Base-by-base conservation (phyloP, 2,329 filamentous ascomycete genomes). In the Dothideomycetidae sp. region DNA sequence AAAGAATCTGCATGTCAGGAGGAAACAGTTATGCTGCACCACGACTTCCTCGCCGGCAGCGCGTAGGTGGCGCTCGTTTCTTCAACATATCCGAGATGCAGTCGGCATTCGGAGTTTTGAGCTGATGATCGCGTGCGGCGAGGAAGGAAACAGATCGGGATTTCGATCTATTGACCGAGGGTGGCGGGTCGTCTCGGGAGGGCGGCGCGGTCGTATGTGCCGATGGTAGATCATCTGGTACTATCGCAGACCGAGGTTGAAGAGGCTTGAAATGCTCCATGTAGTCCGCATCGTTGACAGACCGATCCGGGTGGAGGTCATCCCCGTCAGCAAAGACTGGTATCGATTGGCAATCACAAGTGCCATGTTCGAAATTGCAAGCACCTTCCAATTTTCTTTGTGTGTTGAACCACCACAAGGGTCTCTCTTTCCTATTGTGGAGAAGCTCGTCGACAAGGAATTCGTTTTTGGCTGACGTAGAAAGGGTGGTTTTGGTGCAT, bases 241-340 rank as follows among this genome's bases (percentile, higher is more conserved):
- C 21, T 7, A 26, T 7, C n/a, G 7, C n/a, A 7, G 21, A 26
- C n/a, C 21, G 21, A 7, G 21, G 21, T n/a, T 26, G 21, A 7
- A 26, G 21, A 7, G 21, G 7, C 21, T 26, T 26, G 21, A 26
- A 7, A 7, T 26, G 21, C 21, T 26, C n/a, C 21, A 7, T 26
- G n/a, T 26, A 26, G n/a, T 26, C 21, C 7, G 21, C 7, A 26
- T 26, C 21, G n/a, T 7, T 7, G 7, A 26, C 21, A 7, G 21
- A 26, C 7, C 21, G 7, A n/a, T 26, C 21, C 21, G 21, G 21
- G 21, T 26, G 7, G 21, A 26, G 21, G 7, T 26, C 21, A 26
- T 38, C 36, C 15, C 35, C 35, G 10, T 38, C 36, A 5, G 15
- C 21, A 18, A 38, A 38, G 29, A 38, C 36, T 7, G 36, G 29